Base-by-base conservation (phyloP, 2,329 filamentous ascomycete genomes). In the Penicillium sp. region DNA sequence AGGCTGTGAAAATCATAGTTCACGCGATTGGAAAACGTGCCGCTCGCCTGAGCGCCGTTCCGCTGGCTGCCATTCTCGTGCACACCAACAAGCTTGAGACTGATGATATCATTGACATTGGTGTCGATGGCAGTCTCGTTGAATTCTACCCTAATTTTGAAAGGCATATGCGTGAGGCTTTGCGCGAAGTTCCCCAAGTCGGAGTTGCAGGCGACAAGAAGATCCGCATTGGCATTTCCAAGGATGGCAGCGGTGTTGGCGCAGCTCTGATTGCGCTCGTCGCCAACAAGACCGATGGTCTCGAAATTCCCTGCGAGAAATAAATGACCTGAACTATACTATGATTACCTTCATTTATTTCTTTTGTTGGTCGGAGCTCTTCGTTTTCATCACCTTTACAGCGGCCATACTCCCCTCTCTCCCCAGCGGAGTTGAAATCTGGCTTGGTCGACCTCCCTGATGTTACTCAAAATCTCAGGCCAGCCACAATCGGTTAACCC, bases 91-190 rank as follows among this genome's bases (percentile, higher is more conserved):
- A 88, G 71, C 81, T 97, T 33, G 66, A 78, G 42, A 82, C 85
- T 13, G 81, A 84, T 9, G 87, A 91, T 45, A 84, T 93, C 52
- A 83, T 94, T 55, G 94, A 99, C 71, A 86, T 99, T 67, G 94
- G 94, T 68, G 93, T 97, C 2, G 94, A 99, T 72, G 94, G 94
- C 64, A 93, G 89, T 71, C 80, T 99, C 53, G 92, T 97, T 2
- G 94, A 97, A 76, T 94, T 96, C 78, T 97, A 97, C 75, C 94
- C 94, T 9, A 88, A 87, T 70, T 99, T 97, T 78, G 87, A 94
- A 64, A 88, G 89, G 56, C 89, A 94, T 80, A 89, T 97, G 61
- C 85, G 93, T 61, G 90, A 96, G 71, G 90, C 90, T 7, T 81
- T 97, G 58, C 80, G 86, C 49, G 86, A 85, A 55, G 86, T 96